Percentiles rank a stretch among this genome's conserved stretches.
These are phyloP conservation scores for Kwoniella bestiolae DNA, from an alignment of 768 basidiomycete genomes.

Conservation along the genomic window DNA sequence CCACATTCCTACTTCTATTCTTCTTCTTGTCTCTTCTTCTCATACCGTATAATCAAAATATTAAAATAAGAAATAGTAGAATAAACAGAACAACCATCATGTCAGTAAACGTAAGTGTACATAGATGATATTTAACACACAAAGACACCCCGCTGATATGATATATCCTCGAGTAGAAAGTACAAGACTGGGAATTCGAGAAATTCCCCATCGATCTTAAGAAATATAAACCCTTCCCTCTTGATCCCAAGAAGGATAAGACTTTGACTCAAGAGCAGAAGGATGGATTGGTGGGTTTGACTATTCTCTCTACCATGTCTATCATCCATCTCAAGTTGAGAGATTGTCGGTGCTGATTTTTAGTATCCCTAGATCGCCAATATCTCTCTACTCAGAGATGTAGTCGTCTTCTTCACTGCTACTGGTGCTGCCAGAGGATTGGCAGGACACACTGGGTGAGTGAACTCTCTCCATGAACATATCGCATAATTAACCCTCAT, in stretches of 20 bases:
- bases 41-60: not conserved
- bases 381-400: conserved; percentile 81
- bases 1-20: not conserved
- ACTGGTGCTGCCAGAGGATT: conserved; percentile 79
- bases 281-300: conserved; percentile 59
- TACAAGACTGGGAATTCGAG: conserved; percentile 52
- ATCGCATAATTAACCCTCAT: too few relatives aligned
- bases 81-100: conserved; percentile 3
- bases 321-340: not conserved
- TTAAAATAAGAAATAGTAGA: not conserved
- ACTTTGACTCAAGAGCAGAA: conserved; percentile 69
- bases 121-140: not conserved
- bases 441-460: conserved; percentile 69
- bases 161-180: conserved; percentile 18
- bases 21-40: not conserved
- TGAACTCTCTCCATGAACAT: not conserved
- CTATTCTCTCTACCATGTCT: too few relatives aligned
- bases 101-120: conserved; percentile 12
- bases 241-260: conserved; percentile 70
- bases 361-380: conserved; percentile 61
- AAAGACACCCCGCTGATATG: not conserved
- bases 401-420: conserved; percentile 82
- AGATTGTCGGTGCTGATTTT: not conserved
- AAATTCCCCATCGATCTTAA: conserved; percentile 78
- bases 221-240: conserved; percentile 72